These are phyloP conservation scores for Trichosanthes truncata DNA, from an alignment of 306 rosid species.

Conservation along the genomic window DNA sequence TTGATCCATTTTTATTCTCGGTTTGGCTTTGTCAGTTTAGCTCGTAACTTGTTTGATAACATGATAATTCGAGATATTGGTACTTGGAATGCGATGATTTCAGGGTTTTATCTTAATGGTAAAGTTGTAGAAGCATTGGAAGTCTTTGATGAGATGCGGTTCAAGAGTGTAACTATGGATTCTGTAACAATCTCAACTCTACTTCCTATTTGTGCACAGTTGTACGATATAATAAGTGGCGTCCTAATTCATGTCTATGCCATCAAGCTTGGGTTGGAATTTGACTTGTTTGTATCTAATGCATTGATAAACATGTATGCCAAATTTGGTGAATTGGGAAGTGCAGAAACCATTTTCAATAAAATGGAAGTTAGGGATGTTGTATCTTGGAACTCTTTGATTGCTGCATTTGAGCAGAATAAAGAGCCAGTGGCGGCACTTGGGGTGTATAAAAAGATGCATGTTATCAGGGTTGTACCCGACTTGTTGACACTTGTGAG, in stretches of 20 bases:
- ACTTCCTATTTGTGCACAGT: conserved; percentile 36
- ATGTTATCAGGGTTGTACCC: conserved; percentile 12
- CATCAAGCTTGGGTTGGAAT: conserved; percentile 36
- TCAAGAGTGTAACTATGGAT: conserved; percentile 31
- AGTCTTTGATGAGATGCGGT: conserved; percentile 31
- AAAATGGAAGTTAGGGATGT: conserved; percentile 29
- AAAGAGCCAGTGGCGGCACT: conserved; percentile 26
- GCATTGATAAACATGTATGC: conserved; percentile 46
- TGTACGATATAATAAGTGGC: conserved; percentile 24
- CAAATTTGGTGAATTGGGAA: conserved; percentile 32
- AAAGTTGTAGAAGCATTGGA: conserved; percentile 33
- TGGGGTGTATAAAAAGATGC: conserved; percentile 24
- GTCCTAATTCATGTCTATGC: conserved; percentile 30
- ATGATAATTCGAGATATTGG: conserved; percentile 37
- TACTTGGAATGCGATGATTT: conserved; percentile 45
- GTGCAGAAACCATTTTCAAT: conserved; percentile 26
- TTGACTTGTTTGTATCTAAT: conserved; percentile 29
- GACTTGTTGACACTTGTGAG: conserved; percentile 34
- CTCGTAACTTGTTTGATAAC: conserved; percentile 23
- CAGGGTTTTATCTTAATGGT: conserved; percentile 38
- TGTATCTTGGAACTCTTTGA: conserved; percentile 45
- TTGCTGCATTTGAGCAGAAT: conserved; percentile 39
- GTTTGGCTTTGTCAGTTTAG: conserved; percentile 23
- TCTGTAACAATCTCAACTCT: conserved; percentile 30
- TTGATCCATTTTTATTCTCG: conserved; percentile 41